phyloP scores from a whole-genome alignment of 371 early-diverging fungal species.

The Mortierella sp. region DNA sequence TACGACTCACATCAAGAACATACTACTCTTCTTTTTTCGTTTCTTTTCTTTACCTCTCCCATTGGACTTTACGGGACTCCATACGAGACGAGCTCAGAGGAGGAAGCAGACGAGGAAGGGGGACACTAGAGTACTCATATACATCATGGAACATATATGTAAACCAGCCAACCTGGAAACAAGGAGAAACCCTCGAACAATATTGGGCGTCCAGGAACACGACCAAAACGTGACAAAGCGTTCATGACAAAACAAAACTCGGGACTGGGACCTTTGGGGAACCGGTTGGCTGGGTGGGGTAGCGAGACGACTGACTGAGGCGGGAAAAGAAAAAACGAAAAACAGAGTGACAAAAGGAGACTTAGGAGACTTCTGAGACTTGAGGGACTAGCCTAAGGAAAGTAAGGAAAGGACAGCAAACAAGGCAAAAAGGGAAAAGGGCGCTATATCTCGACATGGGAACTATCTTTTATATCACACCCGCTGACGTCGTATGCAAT shows the following conservation, averaged over 20 bases:
- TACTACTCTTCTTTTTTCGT: background rate
- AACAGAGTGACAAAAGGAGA: background rate
- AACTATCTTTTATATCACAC: background rate
- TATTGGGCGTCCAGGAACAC: conserved; percentile 3
- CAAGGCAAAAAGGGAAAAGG: background rate
- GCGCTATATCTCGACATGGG: background rate
- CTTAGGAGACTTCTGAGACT: conserved; percentile 13
- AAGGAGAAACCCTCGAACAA: background rate
- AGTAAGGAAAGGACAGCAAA: background rate
- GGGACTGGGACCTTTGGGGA: background rate
- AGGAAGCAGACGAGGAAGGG: background rate
- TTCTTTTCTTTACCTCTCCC: background rate
- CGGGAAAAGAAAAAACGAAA: background rate
- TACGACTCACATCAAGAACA: background rate
- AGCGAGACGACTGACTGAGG: background rate
- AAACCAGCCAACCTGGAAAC: background rate
- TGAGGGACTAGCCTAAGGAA: background rate
- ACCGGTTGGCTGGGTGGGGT: background rate
- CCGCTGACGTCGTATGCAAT: background rate
- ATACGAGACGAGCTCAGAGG: background rate
- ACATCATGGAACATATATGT: conserved; percentile 6
- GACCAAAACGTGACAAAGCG: background rate
- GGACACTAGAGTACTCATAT: background rate
- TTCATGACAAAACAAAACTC: background rate
- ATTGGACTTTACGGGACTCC: background rate